Evolutionary conservation across 345 rosid species (phyloP).

Genomic region (Murraya paniculata): DNA sequence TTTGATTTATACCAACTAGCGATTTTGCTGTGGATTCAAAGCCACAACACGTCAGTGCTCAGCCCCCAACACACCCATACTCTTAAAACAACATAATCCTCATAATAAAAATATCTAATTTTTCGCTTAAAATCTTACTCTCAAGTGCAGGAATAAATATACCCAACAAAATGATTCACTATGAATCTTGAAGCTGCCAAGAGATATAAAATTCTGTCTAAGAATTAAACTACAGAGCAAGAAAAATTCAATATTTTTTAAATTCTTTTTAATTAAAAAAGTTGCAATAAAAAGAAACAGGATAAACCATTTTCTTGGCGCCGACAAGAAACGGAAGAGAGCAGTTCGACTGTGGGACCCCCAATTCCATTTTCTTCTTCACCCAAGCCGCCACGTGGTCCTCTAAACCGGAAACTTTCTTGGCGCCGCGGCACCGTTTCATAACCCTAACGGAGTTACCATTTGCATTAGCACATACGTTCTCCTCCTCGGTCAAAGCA

Average conservation of each 20-base stretch:
- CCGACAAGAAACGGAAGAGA: constrained; percentile 73
- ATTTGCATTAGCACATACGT: not conserved
- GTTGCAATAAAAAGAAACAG: not conserved
- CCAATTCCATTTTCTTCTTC: constrained; percentile 48
- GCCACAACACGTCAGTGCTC: too few species aligned
- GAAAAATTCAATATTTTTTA: not conserved
- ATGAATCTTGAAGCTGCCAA: not conserved
- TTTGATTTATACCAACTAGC: too few species aligned
- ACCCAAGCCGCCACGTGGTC: constrained; percentile 49
- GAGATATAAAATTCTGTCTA: too few species aligned
- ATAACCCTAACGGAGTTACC: constrained; percentile 22
- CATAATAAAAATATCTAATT: not conserved
- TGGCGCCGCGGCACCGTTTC: constrained; percentile 22
- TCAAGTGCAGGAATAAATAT: not conserved
- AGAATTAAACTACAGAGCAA: not conserved
- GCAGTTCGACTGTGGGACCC: constrained; percentile 38
- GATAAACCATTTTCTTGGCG: constrained; percentile 59
- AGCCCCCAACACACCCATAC: too few species aligned
- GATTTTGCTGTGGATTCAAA: too few species aligned
- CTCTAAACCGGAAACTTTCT: constrained; percentile 33
- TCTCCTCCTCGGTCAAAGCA: constrained; percentile 9
- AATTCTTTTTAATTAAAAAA: not conserved
- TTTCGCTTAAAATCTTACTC: not conserved
- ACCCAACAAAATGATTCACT: not conserved
- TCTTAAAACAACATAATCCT: not conserved